A percentile compares a stretch with the other conserved stretches of the same genome.
Evolutionary conservation across 345 rosid genomes (phyloP).

Genomic region (Angophora floribunda): DNA sequence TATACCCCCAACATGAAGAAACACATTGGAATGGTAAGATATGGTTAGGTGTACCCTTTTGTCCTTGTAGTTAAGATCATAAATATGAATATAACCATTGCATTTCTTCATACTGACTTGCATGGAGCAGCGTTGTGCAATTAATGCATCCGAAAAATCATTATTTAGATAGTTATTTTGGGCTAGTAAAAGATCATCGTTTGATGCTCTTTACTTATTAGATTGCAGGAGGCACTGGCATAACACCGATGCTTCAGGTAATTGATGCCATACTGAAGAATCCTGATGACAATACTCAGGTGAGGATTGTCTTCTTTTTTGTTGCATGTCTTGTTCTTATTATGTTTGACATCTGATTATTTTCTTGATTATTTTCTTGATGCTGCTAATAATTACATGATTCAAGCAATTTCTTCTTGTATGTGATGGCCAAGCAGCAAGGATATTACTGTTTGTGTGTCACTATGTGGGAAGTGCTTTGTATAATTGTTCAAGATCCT

Average conservation of each 20-base stretch:
- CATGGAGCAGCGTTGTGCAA: not conserved
- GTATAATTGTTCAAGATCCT: not conserved
- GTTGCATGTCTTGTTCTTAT: not conserved
- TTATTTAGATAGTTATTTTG: not conserved
- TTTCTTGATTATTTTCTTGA: not conserved
- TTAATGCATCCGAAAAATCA: not conserved
- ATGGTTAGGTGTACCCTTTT: constrained; percentile 3
- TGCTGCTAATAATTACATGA: not conserved
- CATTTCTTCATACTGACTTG: not conserved
- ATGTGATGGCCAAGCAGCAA: not conserved
- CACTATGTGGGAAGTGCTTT: not conserved
- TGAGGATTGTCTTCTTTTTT: not conserved
- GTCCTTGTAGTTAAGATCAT: not conserved
- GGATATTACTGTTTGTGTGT: not conserved
- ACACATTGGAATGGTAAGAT: constrained; percentile 88
- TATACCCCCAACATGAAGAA: constrained; percentile 95
- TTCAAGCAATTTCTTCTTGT: not conserved
- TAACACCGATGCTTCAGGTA: constrained; percentile 96
- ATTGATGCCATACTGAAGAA: constrained; percentile 85
- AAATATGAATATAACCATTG: not conserved
- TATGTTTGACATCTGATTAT: not conserved
- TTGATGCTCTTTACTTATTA: not conserved
- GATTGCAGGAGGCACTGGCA: constrained; percentile 97
- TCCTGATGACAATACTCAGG: constrained; percentile 90
- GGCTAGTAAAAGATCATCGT: not conserved